phyloP scores from a whole-genome alignment of 305 asterid species.

The Caryopteris hybrid region DNA sequence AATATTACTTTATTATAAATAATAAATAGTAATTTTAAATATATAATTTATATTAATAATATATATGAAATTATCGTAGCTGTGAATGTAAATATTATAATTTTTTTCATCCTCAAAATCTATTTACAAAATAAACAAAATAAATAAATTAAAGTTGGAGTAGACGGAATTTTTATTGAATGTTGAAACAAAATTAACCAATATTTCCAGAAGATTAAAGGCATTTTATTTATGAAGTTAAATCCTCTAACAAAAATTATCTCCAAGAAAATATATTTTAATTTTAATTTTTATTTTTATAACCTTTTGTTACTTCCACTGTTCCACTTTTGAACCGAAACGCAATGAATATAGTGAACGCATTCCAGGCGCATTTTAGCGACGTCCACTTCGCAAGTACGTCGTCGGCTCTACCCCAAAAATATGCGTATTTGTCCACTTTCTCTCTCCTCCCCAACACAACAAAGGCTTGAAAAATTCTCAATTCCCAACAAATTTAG shows the following conservation, averaged over 20 bases:
- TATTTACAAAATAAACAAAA: too few species aligned
- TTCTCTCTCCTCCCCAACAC: conserved; percentile 23
- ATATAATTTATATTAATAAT: too few species aligned
- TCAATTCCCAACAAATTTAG: not conserved
- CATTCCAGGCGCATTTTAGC: conserved; percentile 32
- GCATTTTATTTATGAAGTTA: too few species aligned
- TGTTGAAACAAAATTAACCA: not conserved
- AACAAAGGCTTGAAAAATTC: conserved; percentile 11
- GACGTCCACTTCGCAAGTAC: conserved; percentile 16
- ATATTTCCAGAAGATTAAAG: not conserved
- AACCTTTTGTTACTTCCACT: not conserved
- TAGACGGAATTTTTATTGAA: not conserved
- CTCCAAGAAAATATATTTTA: too few species aligned
- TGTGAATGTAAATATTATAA: too few species aligned
- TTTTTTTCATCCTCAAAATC: too few species aligned
- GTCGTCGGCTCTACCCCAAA: conserved; percentile 15
- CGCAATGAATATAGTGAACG: conserved; percentile 6
- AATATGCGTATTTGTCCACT: conserved; percentile 20
- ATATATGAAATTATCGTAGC: too few species aligned
- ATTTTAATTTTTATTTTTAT: not conserved
- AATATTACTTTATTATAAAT: too few species aligned
- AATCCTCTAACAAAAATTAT: too few species aligned
- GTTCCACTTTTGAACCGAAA: not conserved
- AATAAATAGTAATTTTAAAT: too few species aligned
- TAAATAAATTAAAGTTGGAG: too few species aligned